A percentile compares a stretch with the other conserved stretches of the same genome.
phyloP scores from a whole-genome alignment of 305 asterid species.

The Fraxinus sp. region DNA sequence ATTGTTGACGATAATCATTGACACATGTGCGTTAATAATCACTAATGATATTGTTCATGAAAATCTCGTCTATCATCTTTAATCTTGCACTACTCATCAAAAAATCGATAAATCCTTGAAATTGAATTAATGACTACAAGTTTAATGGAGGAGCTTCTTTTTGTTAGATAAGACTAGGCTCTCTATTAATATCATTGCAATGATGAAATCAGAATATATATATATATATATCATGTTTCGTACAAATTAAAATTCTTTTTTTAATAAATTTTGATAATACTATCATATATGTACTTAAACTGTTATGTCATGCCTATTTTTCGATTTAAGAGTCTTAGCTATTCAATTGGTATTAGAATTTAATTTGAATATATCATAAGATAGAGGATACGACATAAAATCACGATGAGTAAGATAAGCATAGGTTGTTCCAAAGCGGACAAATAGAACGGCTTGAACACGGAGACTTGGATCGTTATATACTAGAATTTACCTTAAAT shows the following conservation, averaged over 20 bases:
- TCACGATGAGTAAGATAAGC: too few species aligned
- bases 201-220: background rate
- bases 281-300: too few species aligned
- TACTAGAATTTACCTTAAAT: background rate
- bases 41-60: background rate
- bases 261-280: too few species aligned
- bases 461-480: too few species aligned
- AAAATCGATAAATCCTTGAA: background rate
- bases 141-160: background rate
- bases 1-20: background rate
- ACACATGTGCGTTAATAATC: background rate
- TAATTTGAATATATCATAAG: background rate
- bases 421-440: background rate
- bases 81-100: background rate
- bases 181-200: background rate
- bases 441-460: background rate
- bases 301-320: too few species aligned
- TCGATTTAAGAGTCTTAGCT: background rate
- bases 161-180: background rate
- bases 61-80: background rate
- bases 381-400: background rate
- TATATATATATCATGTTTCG: background rate
- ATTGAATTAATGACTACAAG: background rate
- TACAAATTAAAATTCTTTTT: too few species aligned
- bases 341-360: too few species aligned